A percentile compares a stretch with the other conserved stretches of the same genome.
phyloP scores from a whole-genome alignment of 176 grass and related monocot species.

The Miscanthus lutarioriparius region DNA sequence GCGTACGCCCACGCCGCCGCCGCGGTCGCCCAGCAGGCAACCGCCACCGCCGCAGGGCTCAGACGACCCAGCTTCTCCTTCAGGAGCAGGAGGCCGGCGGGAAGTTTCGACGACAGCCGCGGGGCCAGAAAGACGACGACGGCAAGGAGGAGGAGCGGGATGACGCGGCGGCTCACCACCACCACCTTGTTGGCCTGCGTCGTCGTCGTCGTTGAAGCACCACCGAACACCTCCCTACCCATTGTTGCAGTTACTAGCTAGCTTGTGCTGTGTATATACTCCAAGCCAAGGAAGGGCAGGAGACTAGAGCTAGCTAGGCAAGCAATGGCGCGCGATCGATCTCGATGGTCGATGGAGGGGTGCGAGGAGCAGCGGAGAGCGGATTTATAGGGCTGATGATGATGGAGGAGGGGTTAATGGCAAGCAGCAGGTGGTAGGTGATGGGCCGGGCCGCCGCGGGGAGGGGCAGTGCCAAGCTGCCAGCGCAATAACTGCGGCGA shows the following conservation, averaged over 20 bases:
- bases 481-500: slow-evolving; percentile 15
- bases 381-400: slow-evolving; percentile 55
- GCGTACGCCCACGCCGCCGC: slow-evolving; percentile 40
- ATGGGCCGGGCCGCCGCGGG: too few species aligned
- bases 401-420: slow-evolving; percentile 3
- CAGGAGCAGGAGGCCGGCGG: too few species aligned
- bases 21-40: slow-evolving; percentile 4
- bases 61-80: not conserved
- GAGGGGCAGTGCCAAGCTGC: not conserved
- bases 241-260: not conserved
- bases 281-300: not conserved
- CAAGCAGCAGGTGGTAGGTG: slow-evolving; percentile 31
- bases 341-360: not conserved
- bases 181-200: not conserved
- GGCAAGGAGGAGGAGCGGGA: not conserved
- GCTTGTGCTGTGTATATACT: too few species aligned
- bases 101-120: not conserved
- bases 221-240: not conserved
- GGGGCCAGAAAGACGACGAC: not conserved
- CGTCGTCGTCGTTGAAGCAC: not conserved
- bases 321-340: not conserved
- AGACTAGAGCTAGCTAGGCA: not conserved
- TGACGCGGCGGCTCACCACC: not conserved
- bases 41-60: slow-evolving; percentile 5
- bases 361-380: not conserved